Conservation (phyloP, 2,329 filamentous ascomycete genomes). For the Colletotrichum eleusines region DNA sequence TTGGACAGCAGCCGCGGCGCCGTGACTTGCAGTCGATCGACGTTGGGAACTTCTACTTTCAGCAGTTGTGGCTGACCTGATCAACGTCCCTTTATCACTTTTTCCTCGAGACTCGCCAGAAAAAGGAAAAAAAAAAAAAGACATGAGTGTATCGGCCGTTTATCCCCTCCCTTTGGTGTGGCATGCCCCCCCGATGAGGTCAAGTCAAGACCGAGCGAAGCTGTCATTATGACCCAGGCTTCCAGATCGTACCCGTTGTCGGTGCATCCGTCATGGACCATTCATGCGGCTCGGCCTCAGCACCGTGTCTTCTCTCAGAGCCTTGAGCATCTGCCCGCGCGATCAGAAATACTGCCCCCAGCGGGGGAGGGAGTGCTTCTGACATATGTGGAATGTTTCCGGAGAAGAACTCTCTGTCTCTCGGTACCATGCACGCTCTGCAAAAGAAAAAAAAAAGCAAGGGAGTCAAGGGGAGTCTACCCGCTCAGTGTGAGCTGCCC, state of each 20-base stretch:
- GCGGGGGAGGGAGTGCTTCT: conserved; percentile 23
- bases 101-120: neutral
- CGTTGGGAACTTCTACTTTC: conserved; percentile 8
- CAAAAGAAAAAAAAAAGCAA: neutral
- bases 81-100: neutral
- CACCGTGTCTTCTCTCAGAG: conserved; percentile 7
- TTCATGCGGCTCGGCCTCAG: conserved; percentile 10
- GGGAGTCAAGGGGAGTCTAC: neutral
- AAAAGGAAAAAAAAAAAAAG: too few relatives aligned
- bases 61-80: conserved; percentile 23
- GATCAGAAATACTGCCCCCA: neutral
- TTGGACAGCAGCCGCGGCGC: conserved; percentile 10
- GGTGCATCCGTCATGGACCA: conserved; percentile 18
- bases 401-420: neutral
- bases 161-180: neutral
- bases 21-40: conserved; percentile 39
- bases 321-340: conserved; percentile 4
- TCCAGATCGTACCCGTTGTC: neutral
- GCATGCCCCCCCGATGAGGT: neutral
- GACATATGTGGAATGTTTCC: conserved; percentile 27
- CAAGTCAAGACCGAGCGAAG: conserved; percentile 4
- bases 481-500: conserved; percentile 5
- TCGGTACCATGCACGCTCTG: neutral
- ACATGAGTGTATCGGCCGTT: neutral
- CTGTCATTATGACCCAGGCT: conserved; percentile 10